Evolutionary conservation across 1,284 basidiomycete species (phyloP).

Genomic region (Boletus holoroseus): DNA sequence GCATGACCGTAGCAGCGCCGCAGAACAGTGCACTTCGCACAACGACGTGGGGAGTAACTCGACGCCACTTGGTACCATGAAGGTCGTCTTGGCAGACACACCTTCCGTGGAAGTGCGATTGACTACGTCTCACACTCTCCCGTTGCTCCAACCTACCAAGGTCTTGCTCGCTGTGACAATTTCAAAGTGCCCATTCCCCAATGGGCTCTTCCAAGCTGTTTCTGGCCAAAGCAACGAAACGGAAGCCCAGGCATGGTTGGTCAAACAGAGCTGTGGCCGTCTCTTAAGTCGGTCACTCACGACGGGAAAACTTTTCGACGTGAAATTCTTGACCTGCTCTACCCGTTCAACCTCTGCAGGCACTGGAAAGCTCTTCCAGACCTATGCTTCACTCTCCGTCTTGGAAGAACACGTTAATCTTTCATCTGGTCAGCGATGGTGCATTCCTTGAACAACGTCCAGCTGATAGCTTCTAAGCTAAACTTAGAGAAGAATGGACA

Average conservation of each 20-base stretch:
- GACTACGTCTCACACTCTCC: not conserved
- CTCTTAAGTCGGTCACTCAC: conserved; percentile 19
- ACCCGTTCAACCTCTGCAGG: not conserved
- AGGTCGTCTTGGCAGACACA: conserved; percentile 2
- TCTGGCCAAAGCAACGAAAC: not conserved
- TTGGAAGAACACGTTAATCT: conserved; percentile 14
- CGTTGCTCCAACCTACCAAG: not conserved
- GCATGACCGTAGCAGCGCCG: not conserved
- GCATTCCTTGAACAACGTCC: not conserved
- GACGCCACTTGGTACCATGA: conserved; percentile 8
- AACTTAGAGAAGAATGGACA: conserved; percentile 10
- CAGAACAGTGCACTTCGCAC: not conserved
- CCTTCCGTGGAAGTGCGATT: not conserved
- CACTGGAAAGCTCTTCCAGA: not conserved
- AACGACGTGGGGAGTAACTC: not conserved
- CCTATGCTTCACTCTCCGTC: conserved; percentile 20
- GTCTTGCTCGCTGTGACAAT: conserved; percentile 17
- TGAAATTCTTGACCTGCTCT: conserved; percentile 18
- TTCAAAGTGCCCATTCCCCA: conserved; percentile 13
- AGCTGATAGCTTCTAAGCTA: conserved; percentile 13
- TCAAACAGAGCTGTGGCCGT: conserved; percentile 6
- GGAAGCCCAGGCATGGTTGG: conserved; percentile 3
- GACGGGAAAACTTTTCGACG: conserved; percentile 22
- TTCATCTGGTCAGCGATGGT: conserved; percentile 10
- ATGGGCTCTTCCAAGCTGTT: conserved; percentile 16